Percentiles rank a stretch among this genome's conserved stretches.
Evolutionary conservation across 2,329 filamentous ascomycete species (phyloP).

Genomic region (Aspergillus aculeatinus): DNA sequence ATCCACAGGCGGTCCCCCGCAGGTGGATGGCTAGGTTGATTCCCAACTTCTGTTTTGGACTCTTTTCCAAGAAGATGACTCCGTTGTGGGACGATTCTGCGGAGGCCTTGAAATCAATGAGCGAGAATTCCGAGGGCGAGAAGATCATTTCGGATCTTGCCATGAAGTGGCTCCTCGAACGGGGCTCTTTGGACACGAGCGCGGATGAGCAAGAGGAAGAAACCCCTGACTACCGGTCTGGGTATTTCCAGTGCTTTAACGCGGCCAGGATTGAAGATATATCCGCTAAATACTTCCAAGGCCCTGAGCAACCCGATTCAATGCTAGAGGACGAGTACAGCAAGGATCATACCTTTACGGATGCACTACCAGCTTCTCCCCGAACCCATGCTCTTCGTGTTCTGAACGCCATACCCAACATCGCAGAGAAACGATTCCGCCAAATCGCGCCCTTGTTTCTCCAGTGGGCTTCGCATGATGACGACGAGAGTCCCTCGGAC

Average conservation of each 20-base stretch:
- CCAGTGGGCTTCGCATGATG: conserved; percentile 66
- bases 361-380: conserved; percentile 49
- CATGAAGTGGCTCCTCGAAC: conserved; percentile 69
- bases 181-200: conserved; percentile 22
- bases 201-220: conserved; percentile 29
- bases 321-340: conserved; percentile 65
- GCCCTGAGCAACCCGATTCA: conserved; percentile 55
- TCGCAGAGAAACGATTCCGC: conserved; percentile 85
- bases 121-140: conserved; percentile 69
- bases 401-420: conserved; percentile 66
- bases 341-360: conserved; percentile 52
- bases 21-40: conserved; percentile 71
- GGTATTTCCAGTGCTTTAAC: conserved; percentile 80
- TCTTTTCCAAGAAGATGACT: conserved; percentile 80
- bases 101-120: conserved; percentile 71
- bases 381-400: conserved; percentile 78
- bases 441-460: conserved; percentile 82
- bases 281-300: conserved; percentile 53
- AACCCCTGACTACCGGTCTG: conserved; percentile 25
- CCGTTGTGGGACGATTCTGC: conserved; percentile 86
- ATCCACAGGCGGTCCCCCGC: conserved; percentile 58
- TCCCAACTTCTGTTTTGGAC: conserved; percentile 80
- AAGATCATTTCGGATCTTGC: conserved; percentile 68
- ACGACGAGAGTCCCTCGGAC: conserved; percentile 37
- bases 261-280: conserved; percentile 59